A percentile compares a stretch with the other conserved stretches of the same genome.
phyloP scores from a whole-genome alignment of 2,329 filamentous ascomycete species.

The Aureobasidium sp. region DNA sequence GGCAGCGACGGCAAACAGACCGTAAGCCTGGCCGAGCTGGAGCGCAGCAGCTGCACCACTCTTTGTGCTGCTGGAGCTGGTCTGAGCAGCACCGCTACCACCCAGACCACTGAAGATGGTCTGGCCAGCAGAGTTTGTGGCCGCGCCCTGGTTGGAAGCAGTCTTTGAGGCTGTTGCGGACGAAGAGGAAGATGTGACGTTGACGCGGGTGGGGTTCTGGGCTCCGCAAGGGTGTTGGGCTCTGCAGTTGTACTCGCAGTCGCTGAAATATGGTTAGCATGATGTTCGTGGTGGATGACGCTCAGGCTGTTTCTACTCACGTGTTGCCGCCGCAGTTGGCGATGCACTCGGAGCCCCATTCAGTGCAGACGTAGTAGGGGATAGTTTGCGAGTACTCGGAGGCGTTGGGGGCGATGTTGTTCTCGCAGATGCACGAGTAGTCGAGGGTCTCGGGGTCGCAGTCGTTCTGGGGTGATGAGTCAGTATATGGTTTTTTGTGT shows the following conservation, averaged over 20 bases:
- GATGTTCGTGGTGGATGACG: not conserved
- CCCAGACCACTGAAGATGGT: conserved; percentile 41
- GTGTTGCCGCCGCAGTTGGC: conserved; percentile 49
- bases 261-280: not conserved
- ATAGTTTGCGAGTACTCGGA: conserved; percentile 72
- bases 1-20: conserved; percentile 47
- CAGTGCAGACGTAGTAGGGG: conserved; percentile 67
- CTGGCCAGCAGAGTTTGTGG: conserved; percentile 26
- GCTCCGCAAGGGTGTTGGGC: conserved; percentile 68
- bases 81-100: conserved; percentile 17
- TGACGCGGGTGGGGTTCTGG: conserved; percentile 53
- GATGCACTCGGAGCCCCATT: conserved; percentile 62
- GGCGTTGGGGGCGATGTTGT: conserved; percentile 61
- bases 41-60: conserved; percentile 36
- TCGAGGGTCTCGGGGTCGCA: conserved; percentile 61
- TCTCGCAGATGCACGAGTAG: conserved; percentile 67
- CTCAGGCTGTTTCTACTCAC: not conserved
- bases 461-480: conserved; percentile 45
- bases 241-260: conserved; percentile 55
- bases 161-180: conserved; percentile 37
- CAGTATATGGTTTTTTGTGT: not conserved
- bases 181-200: conserved; percentile 46
- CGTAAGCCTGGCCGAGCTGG: conserved; percentile 50
- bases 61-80: conserved; percentile 17
- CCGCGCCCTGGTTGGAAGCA: conserved; percentile 18